A percentile compares a stretch with the other conserved stretches of the same genome.
Conservation (phyloP, 208 protist genomes). For the Ichthyophonus hoferi region DNA sequence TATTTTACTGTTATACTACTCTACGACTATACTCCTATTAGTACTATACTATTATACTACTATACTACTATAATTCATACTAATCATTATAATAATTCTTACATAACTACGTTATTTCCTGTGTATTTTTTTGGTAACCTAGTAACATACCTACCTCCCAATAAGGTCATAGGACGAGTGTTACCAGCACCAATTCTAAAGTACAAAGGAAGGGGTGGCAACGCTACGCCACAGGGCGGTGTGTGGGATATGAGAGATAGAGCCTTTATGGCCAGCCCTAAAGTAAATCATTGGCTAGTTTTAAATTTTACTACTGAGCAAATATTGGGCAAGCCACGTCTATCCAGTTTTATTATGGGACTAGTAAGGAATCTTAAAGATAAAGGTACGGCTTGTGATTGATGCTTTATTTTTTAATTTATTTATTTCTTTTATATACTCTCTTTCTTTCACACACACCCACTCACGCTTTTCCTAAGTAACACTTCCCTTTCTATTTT, state of each 20-base stretch:
- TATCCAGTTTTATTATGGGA: neutral
- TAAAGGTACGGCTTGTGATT: neutral
- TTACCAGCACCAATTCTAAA: neutral
- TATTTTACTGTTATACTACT: too few species aligned
- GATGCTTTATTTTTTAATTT: neutral
- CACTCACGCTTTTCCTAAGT: too few species aligned
- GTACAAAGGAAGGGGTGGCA: neutral
- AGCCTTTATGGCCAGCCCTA: neutral
- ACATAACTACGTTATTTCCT: too few species aligned
- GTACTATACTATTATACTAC: too few species aligned
- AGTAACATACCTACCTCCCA: too few species aligned
- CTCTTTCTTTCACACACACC: too few species aligned
- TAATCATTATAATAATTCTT: too few species aligned
- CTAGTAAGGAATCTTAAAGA: neutral
- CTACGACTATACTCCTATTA: too few species aligned
- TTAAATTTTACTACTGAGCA: neutral
- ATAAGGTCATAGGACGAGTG: neutral
- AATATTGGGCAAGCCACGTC: neutral
- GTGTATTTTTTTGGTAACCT: too few species aligned
- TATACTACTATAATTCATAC: too few species aligned
- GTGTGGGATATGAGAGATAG: neutral
- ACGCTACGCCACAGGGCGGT: neutral
- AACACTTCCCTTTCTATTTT: too few species aligned
- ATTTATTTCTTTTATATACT: conserved; percentile 1
- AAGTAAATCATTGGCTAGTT: neutral